Evolutionary conservation across 1,139 yeast species (phyloP), one percentile per base, ranked within the genome.

Genomic region (Entelexis paramagnoliae): DNA sequence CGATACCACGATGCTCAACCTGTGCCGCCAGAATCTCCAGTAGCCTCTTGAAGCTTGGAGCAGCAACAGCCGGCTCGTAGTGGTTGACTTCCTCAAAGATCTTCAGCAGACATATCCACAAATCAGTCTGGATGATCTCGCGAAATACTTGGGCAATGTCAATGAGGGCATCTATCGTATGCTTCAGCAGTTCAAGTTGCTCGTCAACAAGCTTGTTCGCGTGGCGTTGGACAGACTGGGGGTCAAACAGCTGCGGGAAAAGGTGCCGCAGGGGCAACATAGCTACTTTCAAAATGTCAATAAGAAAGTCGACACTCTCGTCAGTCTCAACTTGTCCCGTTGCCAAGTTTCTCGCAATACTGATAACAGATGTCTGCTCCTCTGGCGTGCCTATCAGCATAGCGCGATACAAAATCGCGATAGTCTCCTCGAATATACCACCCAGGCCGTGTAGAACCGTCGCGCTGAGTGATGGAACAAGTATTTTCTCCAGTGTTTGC

Each of bases 251-350:
- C 29, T 50, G 52, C 4, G 62, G 62, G 46, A 59, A 55, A 32
- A 55, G 50, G 14, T 48, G 50, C 9, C 58, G 52, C 16, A 86
- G 68, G 0, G 87, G 82, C 29, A 82, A 71, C 73, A 84, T 74
- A 19, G 78, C 77, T n/a, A 88, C 74, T 59, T 95, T 73, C 44
- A 87, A 69, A 35, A 89, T 71, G 63, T 89, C 96, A 64, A 88
- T 86, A 48, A 86, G 69, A 61, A 85, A 87, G 60, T 85, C 95
- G 53, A 84, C 82, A 46, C 79, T 78, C 33, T 74, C 75, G 20
- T 76, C 75, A 26, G 79, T 67, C 43, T 68, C 69, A 4, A 63
- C 63, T 11, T 70, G 71, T 48, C 72, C 58, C 58, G 60, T 47
- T 60, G 56, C 55, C 66, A 86, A 55, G 7, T 74, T 72, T 41